Evolutionary conservation across 192 early-diverging fungal species (phyloP), one percentile per base, ranked within the genome.

Genomic region (Rhizophagus sp.): DNA sequence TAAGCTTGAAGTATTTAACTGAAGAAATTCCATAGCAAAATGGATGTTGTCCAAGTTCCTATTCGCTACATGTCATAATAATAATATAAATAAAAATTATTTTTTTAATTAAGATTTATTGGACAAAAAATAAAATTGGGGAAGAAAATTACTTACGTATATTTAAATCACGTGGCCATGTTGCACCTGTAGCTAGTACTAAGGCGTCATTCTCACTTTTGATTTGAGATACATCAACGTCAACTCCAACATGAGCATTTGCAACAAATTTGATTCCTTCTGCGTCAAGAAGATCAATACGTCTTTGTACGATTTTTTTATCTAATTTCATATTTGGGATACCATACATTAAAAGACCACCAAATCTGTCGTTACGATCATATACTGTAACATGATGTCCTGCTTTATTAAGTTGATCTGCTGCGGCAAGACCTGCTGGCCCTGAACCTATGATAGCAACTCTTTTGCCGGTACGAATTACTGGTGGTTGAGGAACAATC

Each of bases 241-340:
- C 90, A 69, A 93, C 93, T 81, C 98, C 98, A 25, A 99, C 94
- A 73, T 97, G 90, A 11, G 95, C 91, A 85, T 94, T 93, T 73
- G 95, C 85, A 44, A 96, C 93, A 88, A 98, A 98, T 67, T 85
- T 88, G 72, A 99, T 90, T 68, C 97, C 98, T 88, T 99, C 98
- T n/a, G 91, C 92, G 6, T 91, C 94, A 87, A 99, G 89, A 84
- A 98, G 89, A 79, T 98, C 96, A 75, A 98, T 89, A 69, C 98
- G 94, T 63, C 98, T 90, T 84, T 96, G 95, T 41, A 98, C 96
- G 81, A 97, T 84, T 63, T 90, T 88, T 90, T 99, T 99, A 88
- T 99, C 98, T 47, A 99, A 93, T 90, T 99, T 99, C 98, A 99
- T 99, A 89, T 99, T 99, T 65, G 98, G 98, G 75, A 99, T 99